Percentiles rank a stretch among this genome's conserved stretches.
Evolutionary conservation across 1,139 yeast genomes (phyloP).

Genomic region (Blastobotrys indianensis): DNA sequence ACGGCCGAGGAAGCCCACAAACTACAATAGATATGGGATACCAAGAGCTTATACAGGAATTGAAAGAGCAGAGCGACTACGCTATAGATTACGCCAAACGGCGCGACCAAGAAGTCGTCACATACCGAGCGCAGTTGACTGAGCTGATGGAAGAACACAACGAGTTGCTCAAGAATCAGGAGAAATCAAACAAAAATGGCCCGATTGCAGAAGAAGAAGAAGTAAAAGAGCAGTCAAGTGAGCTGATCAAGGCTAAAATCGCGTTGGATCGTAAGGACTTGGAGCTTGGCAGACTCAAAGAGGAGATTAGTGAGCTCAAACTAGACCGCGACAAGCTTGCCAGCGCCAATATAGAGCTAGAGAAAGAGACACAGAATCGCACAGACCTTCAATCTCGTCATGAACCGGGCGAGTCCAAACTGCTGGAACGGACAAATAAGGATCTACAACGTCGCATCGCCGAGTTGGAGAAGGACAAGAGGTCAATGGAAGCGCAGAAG

Average conservation of each 20-base stretch:
- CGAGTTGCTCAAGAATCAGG: slow-evolving; percentile 12
- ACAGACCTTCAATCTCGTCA: background rate
- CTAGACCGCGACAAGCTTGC: slow-evolving; percentile 4
- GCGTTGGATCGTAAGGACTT: background rate
- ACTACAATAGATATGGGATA: background rate
- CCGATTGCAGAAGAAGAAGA: no score
- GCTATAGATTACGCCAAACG: slow-evolving; percentile 20
- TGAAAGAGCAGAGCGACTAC: slow-evolving; percentile 14
- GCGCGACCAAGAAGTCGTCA: slow-evolving; percentile 17
- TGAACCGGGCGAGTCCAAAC: background rate
- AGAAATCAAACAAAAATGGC: no score
- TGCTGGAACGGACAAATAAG: background rate
- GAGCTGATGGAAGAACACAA: slow-evolving; percentile 15
- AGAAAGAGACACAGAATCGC: slow-evolving; percentile 1
- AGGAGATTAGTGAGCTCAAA: slow-evolving; percentile 1
- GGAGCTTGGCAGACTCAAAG: background rate
- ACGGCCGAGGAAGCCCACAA: background rate
- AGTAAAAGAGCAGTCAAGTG: background rate
- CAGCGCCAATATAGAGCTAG: slow-evolving; percentile 5
- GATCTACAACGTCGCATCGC: background rate
- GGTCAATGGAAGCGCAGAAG: no score
- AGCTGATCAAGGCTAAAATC: background rate
- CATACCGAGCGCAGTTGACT: slow-evolving; percentile 17
- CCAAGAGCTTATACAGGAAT: slow-evolving; percentile 11
- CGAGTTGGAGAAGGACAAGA: background rate